Conservation (phyloP, 2,329 filamentous ascomycete genomes). For the Sporothrix globosa region DNA sequence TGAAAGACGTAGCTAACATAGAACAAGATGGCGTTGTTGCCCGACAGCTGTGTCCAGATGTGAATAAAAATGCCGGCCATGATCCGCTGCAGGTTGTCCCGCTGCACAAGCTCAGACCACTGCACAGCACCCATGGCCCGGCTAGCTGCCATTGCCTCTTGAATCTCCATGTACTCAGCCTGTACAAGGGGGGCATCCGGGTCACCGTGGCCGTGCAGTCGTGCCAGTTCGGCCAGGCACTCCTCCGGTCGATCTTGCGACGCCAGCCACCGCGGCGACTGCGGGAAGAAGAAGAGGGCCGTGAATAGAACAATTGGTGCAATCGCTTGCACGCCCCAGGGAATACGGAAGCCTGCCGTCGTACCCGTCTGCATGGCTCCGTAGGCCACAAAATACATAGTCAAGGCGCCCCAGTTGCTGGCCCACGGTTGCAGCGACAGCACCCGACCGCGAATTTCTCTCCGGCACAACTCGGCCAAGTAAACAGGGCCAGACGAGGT, state of each 20-base stretch:
- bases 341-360: constrained; percentile 53
- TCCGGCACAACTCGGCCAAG: constrained; percentile 63
- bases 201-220: constrained; percentile 68
- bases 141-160: constrained; percentile 74
- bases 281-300: constrained; percentile 50
- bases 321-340: constrained; percentile 47
- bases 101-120: constrained; percentile 72
- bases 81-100: constrained; percentile 73
- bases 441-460: constrained; percentile 51
- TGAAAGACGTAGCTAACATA: constrained; percentile 71
- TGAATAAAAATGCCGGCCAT: constrained; percentile 72
- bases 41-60: constrained; percentile 75
- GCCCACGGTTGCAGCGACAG: constrained; percentile 50
- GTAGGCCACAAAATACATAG: constrained; percentile 54
- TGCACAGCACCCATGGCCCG: constrained; percentile 68
- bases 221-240: constrained; percentile 52
- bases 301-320: constrained; percentile 44
- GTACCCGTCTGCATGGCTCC: constrained; percentile 40
- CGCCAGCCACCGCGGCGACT: constrained; percentile 57
- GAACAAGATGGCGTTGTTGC: constrained; percentile 77
- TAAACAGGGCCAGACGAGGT: constrained; percentile 74
- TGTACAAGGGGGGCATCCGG: constrained; percentile 65
- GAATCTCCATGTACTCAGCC: constrained; percentile 72
- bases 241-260: constrained; percentile 54
- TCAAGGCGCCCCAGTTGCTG: constrained; percentile 47